phyloP scores from a whole-genome alignment of 129 eudicot species.

The Flaveria sonorensis region DNA sequence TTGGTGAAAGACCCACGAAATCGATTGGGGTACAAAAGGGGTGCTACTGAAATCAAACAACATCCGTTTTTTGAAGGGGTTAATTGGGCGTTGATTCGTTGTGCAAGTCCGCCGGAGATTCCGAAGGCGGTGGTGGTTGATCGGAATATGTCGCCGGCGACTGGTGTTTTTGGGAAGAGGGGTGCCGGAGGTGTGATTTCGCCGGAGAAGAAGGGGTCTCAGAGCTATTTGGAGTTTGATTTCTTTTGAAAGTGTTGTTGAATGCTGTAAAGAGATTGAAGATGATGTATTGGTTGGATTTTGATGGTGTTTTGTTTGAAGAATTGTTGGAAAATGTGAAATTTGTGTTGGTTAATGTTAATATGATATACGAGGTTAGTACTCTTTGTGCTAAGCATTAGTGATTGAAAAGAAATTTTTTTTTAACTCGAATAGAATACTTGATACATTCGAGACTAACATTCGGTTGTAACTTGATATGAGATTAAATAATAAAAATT shows the following conservation, averaged over 20 bases:
- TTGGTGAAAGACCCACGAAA: conserved; percentile 87
- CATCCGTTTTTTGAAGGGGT: conserved; percentile 95
- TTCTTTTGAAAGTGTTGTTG: conserved; percentile 51
- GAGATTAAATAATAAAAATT: no score
- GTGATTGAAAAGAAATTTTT: no score
- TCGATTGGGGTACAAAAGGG: conserved; percentile 74
- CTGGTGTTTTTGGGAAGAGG: conserved; percentile 47
- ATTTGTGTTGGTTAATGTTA: conserved; percentile 27
- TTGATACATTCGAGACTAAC: no score
- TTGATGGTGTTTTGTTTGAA: conserved; percentile 32
- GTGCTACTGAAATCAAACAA: conserved; percentile 92
- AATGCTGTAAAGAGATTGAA: conserved; percentile 11
- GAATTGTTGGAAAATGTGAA: conserved; percentile 25
- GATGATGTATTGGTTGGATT: conserved; percentile 2
- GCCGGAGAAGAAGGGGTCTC: conserved; percentile 61
- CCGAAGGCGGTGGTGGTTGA: conserved; percentile 72
- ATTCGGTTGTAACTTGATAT: no score
- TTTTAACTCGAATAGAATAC: no score
- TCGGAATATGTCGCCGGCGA: conserved; percentile 42
- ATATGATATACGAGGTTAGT: conserved; percentile 16
- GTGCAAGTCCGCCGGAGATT: conserved; percentile 91
- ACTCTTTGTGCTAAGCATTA: no score
- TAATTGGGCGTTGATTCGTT: conserved; percentile 92
- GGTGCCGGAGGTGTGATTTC: conserved; percentile 35
- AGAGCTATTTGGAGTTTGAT: conserved; percentile 81